phyloP scores from a whole-genome alignment of 352 stramenopile genomes.

The Phytophthora ohioensis region DNA sequence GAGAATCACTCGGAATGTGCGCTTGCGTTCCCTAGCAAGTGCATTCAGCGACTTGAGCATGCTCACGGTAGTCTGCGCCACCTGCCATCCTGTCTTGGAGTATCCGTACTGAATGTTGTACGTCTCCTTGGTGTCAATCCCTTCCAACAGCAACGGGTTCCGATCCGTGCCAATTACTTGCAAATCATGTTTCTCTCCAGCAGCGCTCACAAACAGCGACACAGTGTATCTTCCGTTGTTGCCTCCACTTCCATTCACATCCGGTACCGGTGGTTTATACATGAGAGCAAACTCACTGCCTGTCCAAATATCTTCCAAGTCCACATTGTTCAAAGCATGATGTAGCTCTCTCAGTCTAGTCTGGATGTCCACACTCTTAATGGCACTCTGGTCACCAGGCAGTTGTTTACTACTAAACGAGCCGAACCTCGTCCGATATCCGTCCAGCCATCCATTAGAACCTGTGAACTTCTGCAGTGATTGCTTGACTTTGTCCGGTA shows the following conservation, averaged over 20 bases:
- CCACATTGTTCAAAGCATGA: slow-evolving; percentile 65
- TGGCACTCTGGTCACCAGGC: slow-evolving; percentile 59
- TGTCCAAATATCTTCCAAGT: slow-evolving; percentile 85
- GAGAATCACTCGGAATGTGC: slow-evolving; percentile 84
- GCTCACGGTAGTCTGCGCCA: slow-evolving; percentile 79
- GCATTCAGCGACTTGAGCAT: slow-evolving; percentile 84
- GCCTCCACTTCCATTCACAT: slow-evolving; percentile 16
- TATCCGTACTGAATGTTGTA: slow-evolving; percentile 85
- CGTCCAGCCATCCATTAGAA: slow-evolving; percentile 88
- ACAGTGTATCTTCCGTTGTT: slow-evolving; percentile 67
- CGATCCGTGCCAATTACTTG: slow-evolving; percentile 82
- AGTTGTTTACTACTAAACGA: slow-evolving; percentile 85
- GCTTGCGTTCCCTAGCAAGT: slow-evolving; percentile 74
- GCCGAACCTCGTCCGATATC: slow-evolving; percentile 85
- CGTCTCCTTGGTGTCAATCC: slow-evolving; percentile 64
- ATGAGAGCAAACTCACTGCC: slow-evolving; percentile 77
- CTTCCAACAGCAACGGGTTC: slow-evolving; percentile 62
- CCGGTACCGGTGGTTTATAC: slow-evolving; percentile 51
- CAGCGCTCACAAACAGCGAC: slow-evolving; percentile 81
- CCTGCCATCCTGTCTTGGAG: slow-evolving; percentile 85
- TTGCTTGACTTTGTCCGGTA: slow-evolving; percentile 81
- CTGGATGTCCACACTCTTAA: slow-evolving; percentile 88
- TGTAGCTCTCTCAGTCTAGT: slow-evolving; percentile 86
- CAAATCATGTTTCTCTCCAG: slow-evolving; percentile 82
- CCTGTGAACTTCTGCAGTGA: slow-evolving; percentile 79